Evolutionary conservation across 805 yeast species (phyloP), one percentile per base, ranked within the genome.

Genomic region (Suhomyces canberraensis): DNA sequence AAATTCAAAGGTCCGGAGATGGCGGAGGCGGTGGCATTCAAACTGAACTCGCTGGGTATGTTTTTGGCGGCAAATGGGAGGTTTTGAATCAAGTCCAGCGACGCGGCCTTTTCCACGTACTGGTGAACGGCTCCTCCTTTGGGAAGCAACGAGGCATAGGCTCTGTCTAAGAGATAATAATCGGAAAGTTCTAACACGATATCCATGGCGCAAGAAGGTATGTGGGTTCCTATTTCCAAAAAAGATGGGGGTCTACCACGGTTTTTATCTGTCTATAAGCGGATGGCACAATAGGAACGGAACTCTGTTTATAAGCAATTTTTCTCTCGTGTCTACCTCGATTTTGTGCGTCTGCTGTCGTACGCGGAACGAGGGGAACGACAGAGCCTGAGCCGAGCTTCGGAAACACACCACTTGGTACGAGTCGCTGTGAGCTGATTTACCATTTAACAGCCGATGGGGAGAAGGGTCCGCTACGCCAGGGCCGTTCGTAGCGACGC

Each of bases 111-210:
- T 25, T 35, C 37, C 26, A 55, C 39, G 37, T 40, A 48, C 36
- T 49, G 40, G 58, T 70, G 55, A 17, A 53, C 54, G 13, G 69
- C 62, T 29, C 80, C 58, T 8, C 78, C 62, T 7, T 71, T 67
- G 11, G 96, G 96, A 31, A 87, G 66, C 2, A 78, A 43, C 27
- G 64, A 64, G 20, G 97, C 85, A 51, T 89, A 91, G 13, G 78
- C 65, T 56, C 69, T 71, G 65, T 93, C 98, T 34, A 91, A 75
- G 19, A 79, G 51, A 50, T 65, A 85, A 32, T 85, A 71, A 63
- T 93, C 98, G 31, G 70, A 64, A 16, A 79, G 67, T 61, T 93
- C 98, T 35, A 93, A 73, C 16, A 88, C 89, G 54, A 93, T 69
- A 82, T 93, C 98, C 98, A 93, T 91, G 40, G 31, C 56, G 11